phyloP scores from a whole-genome alignment of 2,329 filamentous ascomycete species.

The Ascochyta clinopodiicola region DNA sequence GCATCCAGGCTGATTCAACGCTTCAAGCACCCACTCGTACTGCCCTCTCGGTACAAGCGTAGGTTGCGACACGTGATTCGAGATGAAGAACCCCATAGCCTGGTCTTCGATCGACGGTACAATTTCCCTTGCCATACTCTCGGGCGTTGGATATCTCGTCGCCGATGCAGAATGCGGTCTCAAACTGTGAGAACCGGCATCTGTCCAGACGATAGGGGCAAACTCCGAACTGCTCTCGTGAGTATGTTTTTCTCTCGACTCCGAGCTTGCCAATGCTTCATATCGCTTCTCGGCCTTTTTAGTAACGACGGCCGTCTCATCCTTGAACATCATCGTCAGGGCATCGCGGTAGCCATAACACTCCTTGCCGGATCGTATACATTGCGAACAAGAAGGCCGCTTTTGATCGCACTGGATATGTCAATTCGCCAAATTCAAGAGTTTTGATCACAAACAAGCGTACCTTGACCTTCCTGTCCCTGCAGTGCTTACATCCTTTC shows the following conservation, averaged over 20 bases:
- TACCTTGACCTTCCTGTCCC: slow-evolving; percentile 43
- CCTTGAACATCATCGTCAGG: slow-evolving; percentile 40
- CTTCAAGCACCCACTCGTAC: slow-evolving; percentile 36
- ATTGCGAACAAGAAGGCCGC: slow-evolving; percentile 43
- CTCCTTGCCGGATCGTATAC: slow-evolving; percentile 32
- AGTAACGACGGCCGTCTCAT: slow-evolving; percentile 37
- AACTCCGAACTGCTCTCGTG: not conserved
- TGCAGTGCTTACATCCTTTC: slow-evolving; percentile 41
- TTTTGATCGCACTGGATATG: slow-evolving; percentile 39
- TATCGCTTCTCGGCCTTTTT: slow-evolving; percentile 34
- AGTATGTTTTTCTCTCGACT: not conserved
- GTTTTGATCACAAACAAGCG: no score
- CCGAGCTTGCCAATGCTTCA: slow-evolving; percentile 22
- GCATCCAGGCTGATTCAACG: slow-evolving; percentile 25
- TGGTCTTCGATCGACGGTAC: slow-evolving; percentile 37
- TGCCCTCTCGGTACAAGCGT: slow-evolving; percentile 33
- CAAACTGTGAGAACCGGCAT: not conserved
- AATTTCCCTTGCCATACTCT: slow-evolving; percentile 18
- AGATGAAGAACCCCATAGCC: slow-evolving; percentile 39
- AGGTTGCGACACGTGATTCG: slow-evolving; percentile 36
- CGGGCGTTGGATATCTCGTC: slow-evolving; percentile 22
- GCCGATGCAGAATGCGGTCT: not conserved
- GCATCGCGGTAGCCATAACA: slow-evolving; percentile 44
- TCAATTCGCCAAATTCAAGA: not conserved
- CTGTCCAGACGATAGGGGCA: not conserved